Evolutionary conservation across 495 filamentous ascomycete species (phyloP).

Genomic region (Amphirosellinia nigrospora): DNA sequence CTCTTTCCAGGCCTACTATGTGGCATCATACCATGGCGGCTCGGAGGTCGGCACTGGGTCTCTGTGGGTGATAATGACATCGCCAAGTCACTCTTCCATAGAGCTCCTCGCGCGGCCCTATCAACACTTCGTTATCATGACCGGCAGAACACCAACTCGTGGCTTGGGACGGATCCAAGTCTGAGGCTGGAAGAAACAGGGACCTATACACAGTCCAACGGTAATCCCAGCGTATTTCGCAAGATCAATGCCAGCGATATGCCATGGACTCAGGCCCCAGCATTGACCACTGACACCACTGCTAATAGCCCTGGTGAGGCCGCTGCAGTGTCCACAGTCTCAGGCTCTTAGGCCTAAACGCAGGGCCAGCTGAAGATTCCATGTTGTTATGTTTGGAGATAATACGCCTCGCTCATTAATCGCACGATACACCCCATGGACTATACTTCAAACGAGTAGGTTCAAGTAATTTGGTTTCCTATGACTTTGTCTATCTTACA

Average conservation of each 20-base stretch:
- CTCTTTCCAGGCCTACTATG: conserved; percentile 81
- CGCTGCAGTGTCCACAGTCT: background rate
- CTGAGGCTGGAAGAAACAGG: conserved; percentile 18
- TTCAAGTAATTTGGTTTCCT: background rate
- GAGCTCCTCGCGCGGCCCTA: conserved; percentile 33
- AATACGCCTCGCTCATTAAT: background rate
- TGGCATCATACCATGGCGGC: conserved; percentile 68
- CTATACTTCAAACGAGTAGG: background rate
- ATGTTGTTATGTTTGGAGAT: background rate
- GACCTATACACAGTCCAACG: conserved; percentile 21
- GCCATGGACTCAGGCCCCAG: conserved; percentile 13
- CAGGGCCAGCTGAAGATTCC: background rate
- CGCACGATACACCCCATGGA: background rate
- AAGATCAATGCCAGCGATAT: conserved; percentile 15
- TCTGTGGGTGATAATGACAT: conserved; percentile 28
- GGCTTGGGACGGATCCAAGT: conserved; percentile 33
- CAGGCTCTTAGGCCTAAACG: background rate
- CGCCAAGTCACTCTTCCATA: conserved; percentile 30
- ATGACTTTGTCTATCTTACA: background rate
- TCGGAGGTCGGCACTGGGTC: conserved; percentile 53
- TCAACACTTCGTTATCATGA: conserved; percentile 37
- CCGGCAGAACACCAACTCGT: conserved; percentile 25
- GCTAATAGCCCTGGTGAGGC: background rate
- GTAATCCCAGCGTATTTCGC: background rate
- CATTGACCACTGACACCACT: background rate